These are phyloP conservation scores for Ehretia macrophylla DNA, from an alignment of 257 asterid species.

Conservation along the genomic window DNA sequence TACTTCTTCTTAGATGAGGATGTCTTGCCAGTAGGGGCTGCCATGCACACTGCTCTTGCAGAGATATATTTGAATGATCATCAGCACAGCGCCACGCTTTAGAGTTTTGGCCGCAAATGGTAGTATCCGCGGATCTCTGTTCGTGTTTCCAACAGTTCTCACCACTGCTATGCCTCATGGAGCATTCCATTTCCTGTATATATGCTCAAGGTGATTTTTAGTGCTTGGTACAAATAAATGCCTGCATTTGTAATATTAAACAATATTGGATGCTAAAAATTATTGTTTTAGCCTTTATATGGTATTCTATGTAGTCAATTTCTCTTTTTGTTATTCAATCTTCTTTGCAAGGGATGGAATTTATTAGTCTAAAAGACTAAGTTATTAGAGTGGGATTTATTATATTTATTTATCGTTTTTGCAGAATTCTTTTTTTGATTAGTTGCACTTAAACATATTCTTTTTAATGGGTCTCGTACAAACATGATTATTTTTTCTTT, in stretches of 20 bases:
- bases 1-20: conserved; percentile 75
- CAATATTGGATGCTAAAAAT: neutral
- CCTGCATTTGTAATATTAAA: neutral
- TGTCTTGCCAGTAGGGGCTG: conserved; percentile 73
- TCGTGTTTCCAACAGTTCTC: neutral
- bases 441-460: too few relatives aligned
- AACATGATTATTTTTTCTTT: too few relatives aligned
- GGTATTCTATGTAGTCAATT: neutral
- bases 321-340: too few relatives aligned
- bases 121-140: neutral
- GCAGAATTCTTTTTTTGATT: too few relatives aligned
- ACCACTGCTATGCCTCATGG: neutral
- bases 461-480: too few relatives aligned
- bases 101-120: neutral
- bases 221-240: neutral
- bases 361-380: too few relatives aligned
- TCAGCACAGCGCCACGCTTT: neutral
- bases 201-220: neutral
- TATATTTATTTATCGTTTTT: too few relatives aligned
- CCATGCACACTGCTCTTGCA: conserved; percentile 40
- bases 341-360: too few relatives aligned
- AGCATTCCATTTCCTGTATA: neutral
- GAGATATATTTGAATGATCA: conserved; percentile 36
- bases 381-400: too few relatives aligned
- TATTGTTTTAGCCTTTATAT: neutral